Base-by-base conservation (phyloP, 176 grass and related monocot genomes). In the Olyra latifolia region DNA sequence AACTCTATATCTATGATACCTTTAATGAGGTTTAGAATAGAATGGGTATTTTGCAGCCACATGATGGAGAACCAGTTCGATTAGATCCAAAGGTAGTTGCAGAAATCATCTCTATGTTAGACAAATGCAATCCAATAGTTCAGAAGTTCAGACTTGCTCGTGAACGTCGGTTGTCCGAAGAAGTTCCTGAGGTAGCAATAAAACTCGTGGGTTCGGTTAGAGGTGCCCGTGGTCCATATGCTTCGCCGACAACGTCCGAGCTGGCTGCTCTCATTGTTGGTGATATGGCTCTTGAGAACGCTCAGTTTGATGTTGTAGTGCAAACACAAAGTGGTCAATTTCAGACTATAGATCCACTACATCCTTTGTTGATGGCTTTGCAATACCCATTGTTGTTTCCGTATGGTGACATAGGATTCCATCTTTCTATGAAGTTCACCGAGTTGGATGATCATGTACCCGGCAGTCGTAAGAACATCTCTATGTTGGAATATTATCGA, bases 231-330 rank as follows among this genome's bases (percentile, higher is more conserved):
- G 1, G 8, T 9, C 20, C 19, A 1, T 55, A 20, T 22, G 0
- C 1, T 2, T 7, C 22, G 0, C 52, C 20, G 2, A 0, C 1
- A 0, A 1, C 6, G 0, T 22, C 7, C 0, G 7, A 55, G 3
- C 1, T 55, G 0, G 52, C 52, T 22, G 1, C 19, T 7, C 5
- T 55, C 6, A 0, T 55, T 0, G 7, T 55, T 3, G 19, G 7
- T 0, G 19, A 3, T 7, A 3, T 9, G n/a, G n/a, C n/a, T 20
- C 22, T 1, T 19, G 1, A 3, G 0, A 19, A 55, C 2, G 20
- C 2, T 0, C 22, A 0, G 0, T 55, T 55, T 19, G 52, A 22
- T 55, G 1, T 22, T 9, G 2, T 55, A 0, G 52, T 55, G 4
- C 20, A 55, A 1, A 0, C 8, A 9, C 7, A 9, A 0, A 5